Percentiles rank a stretch among this genome's conserved stretches.
Conservation (phyloP, 2,329 filamentous ascomycete genomes). For the Teratosphaeria zuluensis region DNA sequence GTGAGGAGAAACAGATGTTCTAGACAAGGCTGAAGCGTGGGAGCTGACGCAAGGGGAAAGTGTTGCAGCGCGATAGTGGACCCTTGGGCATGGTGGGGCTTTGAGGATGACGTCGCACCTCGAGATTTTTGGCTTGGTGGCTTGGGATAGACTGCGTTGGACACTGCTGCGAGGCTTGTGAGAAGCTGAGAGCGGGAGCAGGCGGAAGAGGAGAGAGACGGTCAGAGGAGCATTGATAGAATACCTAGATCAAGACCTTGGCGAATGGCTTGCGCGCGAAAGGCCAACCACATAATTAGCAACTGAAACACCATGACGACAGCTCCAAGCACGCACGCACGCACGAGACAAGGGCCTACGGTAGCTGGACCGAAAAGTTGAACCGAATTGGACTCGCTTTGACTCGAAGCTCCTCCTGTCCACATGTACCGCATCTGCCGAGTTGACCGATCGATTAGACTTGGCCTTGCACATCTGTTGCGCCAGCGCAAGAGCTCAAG, state of each 20-base stretch:
- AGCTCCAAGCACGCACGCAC: neutral
- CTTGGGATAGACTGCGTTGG: neutral
- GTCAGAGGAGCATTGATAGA: neutral
- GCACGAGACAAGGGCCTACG: neutral
- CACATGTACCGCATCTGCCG: neutral
- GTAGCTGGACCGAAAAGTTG: neutral
- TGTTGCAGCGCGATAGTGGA: neutral
- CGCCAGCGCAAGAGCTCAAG: neutral
- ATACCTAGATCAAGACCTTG: neutral
- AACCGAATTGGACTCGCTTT: neutral
- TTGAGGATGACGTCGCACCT: neutral
- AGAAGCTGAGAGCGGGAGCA: neutral
- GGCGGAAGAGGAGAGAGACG: neutral
- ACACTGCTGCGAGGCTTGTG: neutral
- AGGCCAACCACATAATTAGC: neutral
- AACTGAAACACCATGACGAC: neutral
- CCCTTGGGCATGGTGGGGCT: neutral
- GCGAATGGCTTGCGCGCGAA: neutral
- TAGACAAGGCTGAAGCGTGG: neutral
- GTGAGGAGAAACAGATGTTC: neutral
- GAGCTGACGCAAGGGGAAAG: neutral
- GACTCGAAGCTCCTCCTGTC: neutral
- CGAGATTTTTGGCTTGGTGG: neutral
- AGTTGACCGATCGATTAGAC: neutral
- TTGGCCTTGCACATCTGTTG: neutral